Conservation (phyloP, 2,329 filamentous ascomycete genomes). For the Harringtonia aguacate region DNA sequence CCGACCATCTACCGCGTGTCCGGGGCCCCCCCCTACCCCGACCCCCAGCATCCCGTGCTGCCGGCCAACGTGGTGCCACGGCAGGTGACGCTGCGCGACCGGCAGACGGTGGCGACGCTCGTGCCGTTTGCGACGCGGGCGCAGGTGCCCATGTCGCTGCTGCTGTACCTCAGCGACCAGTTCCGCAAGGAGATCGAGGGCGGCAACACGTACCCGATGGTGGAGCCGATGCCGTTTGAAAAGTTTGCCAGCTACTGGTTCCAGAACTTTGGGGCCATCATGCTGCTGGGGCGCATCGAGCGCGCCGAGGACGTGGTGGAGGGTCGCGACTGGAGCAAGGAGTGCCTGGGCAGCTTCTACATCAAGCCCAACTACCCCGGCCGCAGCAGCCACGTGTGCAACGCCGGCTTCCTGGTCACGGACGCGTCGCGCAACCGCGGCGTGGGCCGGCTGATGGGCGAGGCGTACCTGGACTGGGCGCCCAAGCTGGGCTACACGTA, state of each 20-base stretch:
- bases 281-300: constrained; percentile 69
- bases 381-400: constrained; percentile 83
- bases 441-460: constrained; percentile 65
- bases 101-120: constrained; percentile 73
- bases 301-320: constrained; percentile 45
- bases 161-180: constrained; percentile 71
- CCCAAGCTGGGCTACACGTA: constrained; percentile 79
- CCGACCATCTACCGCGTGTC: constrained; percentile 61
- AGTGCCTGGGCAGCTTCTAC: constrained; percentile 84
- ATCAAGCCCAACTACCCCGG: constrained; percentile 92
- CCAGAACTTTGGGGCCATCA: constrained; percentile 78
- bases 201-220: constrained; percentile 87
- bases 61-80: constrained; percentile 60
- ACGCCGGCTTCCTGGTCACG: constrained; percentile 69
- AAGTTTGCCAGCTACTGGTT: constrained; percentile 82
- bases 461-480: constrained; percentile 68
- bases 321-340: constrained; percentile 63
- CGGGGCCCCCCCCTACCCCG: constrained; percentile 54
- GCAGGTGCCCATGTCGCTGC: constrained; percentile 64
- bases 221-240: constrained; percentile 61
- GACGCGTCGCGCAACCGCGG: constrained; percentile 63
- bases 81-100: constrained; percentile 73
- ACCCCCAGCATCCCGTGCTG: constrained; percentile 49
- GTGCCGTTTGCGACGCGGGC: constrained; percentile 70
- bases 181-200: constrained; percentile 86